Evolutionary conservation across 2,329 filamentous ascomycete species (phyloP), one percentile per base, ranked within the genome.

Genomic region (Aspergillus versicolor): DNA sequence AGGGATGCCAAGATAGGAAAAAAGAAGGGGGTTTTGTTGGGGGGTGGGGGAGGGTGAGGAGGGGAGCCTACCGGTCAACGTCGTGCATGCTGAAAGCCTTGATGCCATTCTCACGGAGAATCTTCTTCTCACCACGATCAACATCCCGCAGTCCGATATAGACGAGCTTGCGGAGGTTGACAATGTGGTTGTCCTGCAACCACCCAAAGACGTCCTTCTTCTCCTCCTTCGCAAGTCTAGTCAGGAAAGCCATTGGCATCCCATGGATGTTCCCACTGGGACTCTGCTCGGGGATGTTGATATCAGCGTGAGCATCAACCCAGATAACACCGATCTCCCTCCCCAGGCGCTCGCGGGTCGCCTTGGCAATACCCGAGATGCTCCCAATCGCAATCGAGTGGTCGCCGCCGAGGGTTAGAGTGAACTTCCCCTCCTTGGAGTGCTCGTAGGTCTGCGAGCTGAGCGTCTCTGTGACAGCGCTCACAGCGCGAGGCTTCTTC

Each of bases 31-130:
- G 4, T 19, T 19, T 19, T 19, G 19, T 19, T 19, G 19, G 19
- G 19, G 19, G 19, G 2, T 9, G 21, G 43, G 19, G 19, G 37
- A 51, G 45, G n/a, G 15, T 5, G n/a, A 42, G 2, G 48, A 15
- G 6, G 13, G 45, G 21, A 17, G 32, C 8, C 22, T 79, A 91
- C 89, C 85, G 84, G 76, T 99, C 94, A 74, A 99, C 89, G 72
- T 99, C 94, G 73, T 96, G 94, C 94, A 99, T 99, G 78, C 89
- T 93, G 71, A 97, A 99, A 4, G 93, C 93, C 81, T 91, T 93
- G 80, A 99, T 94, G 42, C 89, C 88, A 70, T 97, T 81, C 64
- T 97, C 91, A 57, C 88, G 84, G 62, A 99, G 79, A 60, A 97
- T 90, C 78, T 87, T 84, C 88, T 97, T 97, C 86, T 99, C 94